Evolutionary conservation across 169 alveolate species (phyloP).

Genomic region (Sarcocystis neurona): DNA sequence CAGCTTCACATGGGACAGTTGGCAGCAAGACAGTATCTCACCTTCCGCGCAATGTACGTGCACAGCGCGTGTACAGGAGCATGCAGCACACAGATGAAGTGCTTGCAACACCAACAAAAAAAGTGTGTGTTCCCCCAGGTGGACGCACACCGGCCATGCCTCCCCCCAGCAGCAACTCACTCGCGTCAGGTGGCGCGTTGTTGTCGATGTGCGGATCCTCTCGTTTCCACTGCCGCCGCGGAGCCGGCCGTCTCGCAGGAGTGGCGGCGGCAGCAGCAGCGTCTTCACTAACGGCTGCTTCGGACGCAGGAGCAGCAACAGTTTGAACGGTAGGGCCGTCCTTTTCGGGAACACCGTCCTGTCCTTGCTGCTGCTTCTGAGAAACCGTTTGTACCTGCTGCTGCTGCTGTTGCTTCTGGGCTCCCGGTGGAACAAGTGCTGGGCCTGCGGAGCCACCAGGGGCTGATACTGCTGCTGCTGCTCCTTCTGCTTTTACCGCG

Average conservation of each 20-base stretch:
- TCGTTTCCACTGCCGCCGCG: conserved; percentile 8
- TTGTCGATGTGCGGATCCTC: background rate
- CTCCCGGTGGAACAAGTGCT: too few species aligned
- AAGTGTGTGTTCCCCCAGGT: background rate
- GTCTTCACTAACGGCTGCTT: background rate
- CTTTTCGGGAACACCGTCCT: background rate
- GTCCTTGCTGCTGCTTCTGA: background rate
- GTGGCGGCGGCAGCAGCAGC: background rate
- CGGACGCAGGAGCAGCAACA: background rate
- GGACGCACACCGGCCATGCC: background rate
- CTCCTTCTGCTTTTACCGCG: background rate
- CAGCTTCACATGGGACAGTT: too few species aligned
- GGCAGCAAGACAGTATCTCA: too few species aligned
- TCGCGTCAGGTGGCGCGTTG: background rate
- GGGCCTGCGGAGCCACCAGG: too few species aligned
- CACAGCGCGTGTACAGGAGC: too few species aligned
- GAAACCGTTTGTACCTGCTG: background rate
- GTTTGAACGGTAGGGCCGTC: background rate
- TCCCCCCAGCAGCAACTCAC: background rate
- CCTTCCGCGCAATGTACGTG: too few species aligned
- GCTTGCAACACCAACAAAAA: too few species aligned
- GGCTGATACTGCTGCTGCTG: background rate
- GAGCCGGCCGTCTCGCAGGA: background rate
- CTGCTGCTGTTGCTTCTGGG: too few species aligned
- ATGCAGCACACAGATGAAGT: too few species aligned